These are phyloP conservation scores for Hylodesmum podocarpum DNA, from an alignment of 306 rosid genomes.

Conservation along the genomic window DNA sequence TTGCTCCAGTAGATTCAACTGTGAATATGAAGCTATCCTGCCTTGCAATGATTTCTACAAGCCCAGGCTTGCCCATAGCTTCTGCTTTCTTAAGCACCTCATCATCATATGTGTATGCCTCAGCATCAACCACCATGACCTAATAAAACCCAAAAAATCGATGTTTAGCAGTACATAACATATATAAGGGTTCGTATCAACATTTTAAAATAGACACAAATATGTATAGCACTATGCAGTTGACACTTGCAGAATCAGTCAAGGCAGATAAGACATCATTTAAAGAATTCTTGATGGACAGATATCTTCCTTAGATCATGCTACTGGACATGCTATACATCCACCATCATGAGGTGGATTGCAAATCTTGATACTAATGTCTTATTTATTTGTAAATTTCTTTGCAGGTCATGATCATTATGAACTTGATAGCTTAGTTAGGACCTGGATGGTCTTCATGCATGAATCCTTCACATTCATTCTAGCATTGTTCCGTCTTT, in stretches of 20 bases:
- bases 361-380: neutral
- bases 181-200: neutral
- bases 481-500: neutral
- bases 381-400: neutral
- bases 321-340: neutral
- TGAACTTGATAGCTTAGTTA: neutral
- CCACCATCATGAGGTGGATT: neutral
- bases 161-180: neutral
- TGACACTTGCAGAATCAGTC: neutral
- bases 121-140: conserved; percentile 75
- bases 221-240: neutral
- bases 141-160: conserved; percentile 15
- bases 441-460: neutral
- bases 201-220: neutral
- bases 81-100: conserved; percentile 96
- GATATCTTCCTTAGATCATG: conserved; percentile 7
- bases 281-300: neutral
- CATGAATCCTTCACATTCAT: neutral
- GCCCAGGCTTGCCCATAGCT: conserved; percentile 95
- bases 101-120: conserved; percentile 89
- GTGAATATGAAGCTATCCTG: conserved; percentile 93
- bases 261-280: conserved; percentile 12
- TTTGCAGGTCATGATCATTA: neutral
- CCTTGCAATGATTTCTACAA: conserved; percentile 77
- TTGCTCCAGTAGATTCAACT: conserved; percentile 89